Evolutionary conservation across 495 filamentous ascomycete species (phyloP), one percentile per base, ranked within the genome.

Genomic region (Trichoderma asperelloides): DNA sequence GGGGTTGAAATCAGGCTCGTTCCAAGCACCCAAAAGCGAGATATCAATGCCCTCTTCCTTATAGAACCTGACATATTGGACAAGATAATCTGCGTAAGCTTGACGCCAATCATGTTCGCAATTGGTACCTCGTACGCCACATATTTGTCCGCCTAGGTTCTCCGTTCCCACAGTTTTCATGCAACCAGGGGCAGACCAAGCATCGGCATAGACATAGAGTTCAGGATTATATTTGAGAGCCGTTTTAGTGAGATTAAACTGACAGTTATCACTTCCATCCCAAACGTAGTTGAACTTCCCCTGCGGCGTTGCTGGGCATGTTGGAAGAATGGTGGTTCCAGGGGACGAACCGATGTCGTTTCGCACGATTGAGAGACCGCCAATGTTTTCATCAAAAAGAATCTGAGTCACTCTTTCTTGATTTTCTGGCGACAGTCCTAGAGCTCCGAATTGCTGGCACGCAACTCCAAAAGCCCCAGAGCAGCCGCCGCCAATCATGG

Each of bases 91-190:
- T 3, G 82, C 83, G 69, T 78, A 86, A 2, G 83, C 78, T 70
- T 86, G 80, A 65, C 76, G 76, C 83, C 83, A 85, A 66, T 84
- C 80, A 7, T 81, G 79, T 6, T 69, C 75, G 67, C 83, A 85
- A 47, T 69, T 73, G 3, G 76, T 69, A 13, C 77, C 77, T 12
- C 73, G 68, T 11, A 81, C 79, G 37, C 82, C 83, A 70, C 83
- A 85, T 3, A 85, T 70, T 47, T 78, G 80, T 18, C 83, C 82
- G 25, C 81, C 81, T 57, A 81, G 80, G 49, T 71, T 74, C 63
- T 83, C 77, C 63, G 78, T 78, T 13, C 71, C 69, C 62, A 80
- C 81, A 13, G 78, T 80, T 72, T 84, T 84, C 82, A 84, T 84
- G 70, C 73, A 81, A 0, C 75, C 79, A 0, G 82, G 80, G 0